Conservation (phyloP, 495 filamentous ascomycete genomes). For the Trypethelium eluteriae region DNA sequence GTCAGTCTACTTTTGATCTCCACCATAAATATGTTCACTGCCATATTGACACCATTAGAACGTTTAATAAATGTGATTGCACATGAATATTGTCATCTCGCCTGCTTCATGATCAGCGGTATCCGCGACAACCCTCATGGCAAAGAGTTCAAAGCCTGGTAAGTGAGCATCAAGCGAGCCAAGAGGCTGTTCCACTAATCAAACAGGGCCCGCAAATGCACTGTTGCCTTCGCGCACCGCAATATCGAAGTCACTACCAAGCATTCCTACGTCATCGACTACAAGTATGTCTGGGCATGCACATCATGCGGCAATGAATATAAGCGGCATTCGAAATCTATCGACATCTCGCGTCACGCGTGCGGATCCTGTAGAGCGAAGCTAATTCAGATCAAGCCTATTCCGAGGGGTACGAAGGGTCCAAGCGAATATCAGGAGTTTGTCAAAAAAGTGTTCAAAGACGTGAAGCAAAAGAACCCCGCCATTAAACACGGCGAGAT, state of each 20-base stretch:
- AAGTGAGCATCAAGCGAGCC: neutral
- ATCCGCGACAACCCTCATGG: slow-evolving; percentile 69
- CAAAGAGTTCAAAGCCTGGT: slow-evolving; percentile 72
- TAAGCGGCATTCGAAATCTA: slow-evolving; percentile 74
- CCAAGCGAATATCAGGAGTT: slow-evolving; percentile 55
- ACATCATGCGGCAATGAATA: slow-evolving; percentile 57
- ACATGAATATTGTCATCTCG: slow-evolving; percentile 93
- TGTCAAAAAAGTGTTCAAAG: slow-evolving; percentile 55
- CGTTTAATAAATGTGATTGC: slow-evolving; percentile 79
- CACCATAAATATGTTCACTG: neutral
- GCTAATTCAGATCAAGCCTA: slow-evolving; percentile 72
- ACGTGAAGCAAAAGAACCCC: slow-evolving; percentile 48
- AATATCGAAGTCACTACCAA: slow-evolving; percentile 73
- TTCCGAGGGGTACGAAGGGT: slow-evolving; percentile 47
- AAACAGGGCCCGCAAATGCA: slow-evolving; percentile 40
- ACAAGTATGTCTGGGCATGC: slow-evolving; percentile 84
- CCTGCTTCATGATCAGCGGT: slow-evolving; percentile 72
- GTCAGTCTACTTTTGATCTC: neutral
- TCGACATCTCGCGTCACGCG: slow-evolving; percentile 54
- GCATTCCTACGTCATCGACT: slow-evolving; percentile 79
- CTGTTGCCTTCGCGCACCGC: slow-evolving; percentile 40
- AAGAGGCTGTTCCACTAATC: neutral
- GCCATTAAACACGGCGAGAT: slow-evolving; percentile 52
- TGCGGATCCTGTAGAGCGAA: slow-evolving; percentile 64
- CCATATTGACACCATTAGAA: slow-evolving; percentile 29